Conservation (phyloP, 2,329 filamentous ascomycete species). For the Colletotrichum sp. region DNA sequence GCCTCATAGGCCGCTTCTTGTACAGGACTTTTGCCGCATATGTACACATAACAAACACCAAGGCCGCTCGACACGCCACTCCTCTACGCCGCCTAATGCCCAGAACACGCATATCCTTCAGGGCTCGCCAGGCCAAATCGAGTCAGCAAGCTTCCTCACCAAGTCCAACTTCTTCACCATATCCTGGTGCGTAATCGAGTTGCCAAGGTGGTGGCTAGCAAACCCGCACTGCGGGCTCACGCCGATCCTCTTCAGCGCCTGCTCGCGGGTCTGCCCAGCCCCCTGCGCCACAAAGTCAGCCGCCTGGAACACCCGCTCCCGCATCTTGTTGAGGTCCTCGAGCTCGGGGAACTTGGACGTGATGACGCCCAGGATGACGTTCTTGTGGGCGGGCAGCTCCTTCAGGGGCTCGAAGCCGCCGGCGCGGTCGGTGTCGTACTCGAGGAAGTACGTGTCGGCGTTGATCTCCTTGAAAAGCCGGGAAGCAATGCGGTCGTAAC, state of each 20-base stretch:
- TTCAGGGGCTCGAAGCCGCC: slow-evolving; percentile 67
- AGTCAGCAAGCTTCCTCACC: slow-evolving; percentile 11
- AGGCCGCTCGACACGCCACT: not conserved
- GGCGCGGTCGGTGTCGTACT: slow-evolving; percentile 64
- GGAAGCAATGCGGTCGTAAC: slow-evolving; percentile 66
- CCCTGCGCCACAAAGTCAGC: slow-evolving; percentile 72
- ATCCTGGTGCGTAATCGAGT: slow-evolving; percentile 14
- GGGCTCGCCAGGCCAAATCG: slow-evolving; percentile 20
- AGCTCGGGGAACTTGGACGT: slow-evolving; percentile 65
- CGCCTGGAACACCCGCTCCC: slow-evolving; percentile 57
- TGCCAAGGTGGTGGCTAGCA: slow-evolving; percentile 51
- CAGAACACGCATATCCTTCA: not conserved
- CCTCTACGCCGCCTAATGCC: not conserved
- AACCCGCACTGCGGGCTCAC: slow-evolving; percentile 75
- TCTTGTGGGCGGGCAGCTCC: slow-evolving; percentile 64
- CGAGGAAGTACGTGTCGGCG: slow-evolving; percentile 66
- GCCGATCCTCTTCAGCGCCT: slow-evolving; percentile 68
- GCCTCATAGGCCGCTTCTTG: not conserved
- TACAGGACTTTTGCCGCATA: not conserved
- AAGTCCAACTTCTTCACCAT: slow-evolving; percentile 16
- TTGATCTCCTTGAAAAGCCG: slow-evolving; percentile 65
- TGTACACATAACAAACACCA: too few relatives aligned
- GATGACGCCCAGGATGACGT: slow-evolving; percentile 65
- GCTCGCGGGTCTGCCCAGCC: slow-evolving; percentile 63
- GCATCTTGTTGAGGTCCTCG: slow-evolving; percentile 61